Evolutionary conservation across 2,329 filamentous ascomycete species (phyloP), one percentile per base, ranked within the genome.

Genomic region (Paecilomyces dactylethromorphus): DNA sequence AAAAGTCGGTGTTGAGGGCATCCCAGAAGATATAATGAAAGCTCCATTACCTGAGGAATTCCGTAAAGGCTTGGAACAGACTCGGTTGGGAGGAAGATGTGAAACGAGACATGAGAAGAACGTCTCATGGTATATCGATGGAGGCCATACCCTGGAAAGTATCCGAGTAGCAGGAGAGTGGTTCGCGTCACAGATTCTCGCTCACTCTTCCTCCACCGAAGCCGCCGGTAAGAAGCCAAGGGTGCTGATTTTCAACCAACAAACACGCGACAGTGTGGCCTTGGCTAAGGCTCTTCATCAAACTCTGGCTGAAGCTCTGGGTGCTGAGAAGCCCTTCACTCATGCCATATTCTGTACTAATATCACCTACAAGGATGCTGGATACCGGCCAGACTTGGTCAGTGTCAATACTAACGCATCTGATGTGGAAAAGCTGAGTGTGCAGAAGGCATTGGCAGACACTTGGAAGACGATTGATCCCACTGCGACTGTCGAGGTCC

Each of bases 161-260:
- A 85, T 97, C 62, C 81, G 85, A 56, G 82, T 90, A 50, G 89
- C 89, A 11, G 90, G 86, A 2, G 80, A 79, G 64, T 97, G 92
- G 92, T 93, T 93, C 67, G 84, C 83, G 1, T 75, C 75, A 7
- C 76, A 80, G 54, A 68, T 82, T n/a, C 64, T 67, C 65, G 66
- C 71, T 15, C 72, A 74, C 52, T 71, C 72, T 11, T 68, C 72
- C 6, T 66, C 73, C 6, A 59, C 59, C n/a, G 62, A 63, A 29
- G 57, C 67, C 18, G 68, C 64, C 56, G 65, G 61, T 55, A 69
- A 68, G 56, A 74, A 78, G 52, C 71, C 77, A 5, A 78, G 90
- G 0, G 79, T 88, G 59, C 77, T 97, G 53, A 82, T 97, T 54
- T 97, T 97, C 80, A 97, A 97, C 74, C 93, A 97, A 74, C 91